phyloP scores from a whole-genome alignment of 352 stramenopile genomes.

The Globisporangium parvum region DNA sequence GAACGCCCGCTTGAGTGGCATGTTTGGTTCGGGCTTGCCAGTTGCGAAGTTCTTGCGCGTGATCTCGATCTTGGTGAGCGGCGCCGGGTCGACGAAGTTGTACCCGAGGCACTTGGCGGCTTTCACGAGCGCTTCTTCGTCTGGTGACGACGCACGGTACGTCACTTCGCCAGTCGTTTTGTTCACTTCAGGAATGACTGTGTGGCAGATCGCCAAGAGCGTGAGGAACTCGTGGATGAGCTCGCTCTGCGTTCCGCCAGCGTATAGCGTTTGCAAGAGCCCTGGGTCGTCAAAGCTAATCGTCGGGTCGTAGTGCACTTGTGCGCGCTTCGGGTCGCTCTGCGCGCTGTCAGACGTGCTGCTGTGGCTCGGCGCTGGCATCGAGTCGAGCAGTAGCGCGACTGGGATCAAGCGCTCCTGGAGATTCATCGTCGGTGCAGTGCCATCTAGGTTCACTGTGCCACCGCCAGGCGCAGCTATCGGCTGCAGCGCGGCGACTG shows the following conservation, averaged over 20 bases:
- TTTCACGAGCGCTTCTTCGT: conserved; percentile 91
- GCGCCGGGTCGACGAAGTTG: conserved; percentile 68
- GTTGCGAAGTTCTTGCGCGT: too few species aligned
- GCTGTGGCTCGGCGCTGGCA: background rate
- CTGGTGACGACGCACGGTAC: conserved; percentile 87
- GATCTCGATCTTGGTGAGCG: conserved; percentile 44
- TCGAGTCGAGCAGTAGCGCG: background rate
- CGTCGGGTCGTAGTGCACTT: conserved; percentile 51
- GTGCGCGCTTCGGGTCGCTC: conserved; percentile 45
- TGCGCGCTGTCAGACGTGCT: conserved; percentile 20
- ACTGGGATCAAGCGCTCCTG: background rate
- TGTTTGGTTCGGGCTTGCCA: too few species aligned
- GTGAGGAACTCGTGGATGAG: conserved; percentile 73
- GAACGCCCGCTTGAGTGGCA: too few species aligned
- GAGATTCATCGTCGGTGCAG: background rate
- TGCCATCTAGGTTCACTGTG: background rate
- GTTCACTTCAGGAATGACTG: conserved; percentile 70
- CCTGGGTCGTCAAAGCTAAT: conserved; percentile 74
- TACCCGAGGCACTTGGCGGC: conserved; percentile 74
- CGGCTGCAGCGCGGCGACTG: conserved; percentile 27
- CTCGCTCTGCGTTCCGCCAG: conserved; percentile 15
- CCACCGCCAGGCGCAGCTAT: background rate
- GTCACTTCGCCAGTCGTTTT: conserved; percentile 35
- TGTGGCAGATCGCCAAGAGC: conserved; percentile 67
- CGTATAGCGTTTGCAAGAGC: conserved; percentile 32